A percentile compares a stretch with the other conserved stretches of the same genome.
These are phyloP conservation scores for Sordariomycetes sp. DNA, from an alignment of 2,329 filamentous ascomycete genomes.

Conservation along the genomic window DNA sequence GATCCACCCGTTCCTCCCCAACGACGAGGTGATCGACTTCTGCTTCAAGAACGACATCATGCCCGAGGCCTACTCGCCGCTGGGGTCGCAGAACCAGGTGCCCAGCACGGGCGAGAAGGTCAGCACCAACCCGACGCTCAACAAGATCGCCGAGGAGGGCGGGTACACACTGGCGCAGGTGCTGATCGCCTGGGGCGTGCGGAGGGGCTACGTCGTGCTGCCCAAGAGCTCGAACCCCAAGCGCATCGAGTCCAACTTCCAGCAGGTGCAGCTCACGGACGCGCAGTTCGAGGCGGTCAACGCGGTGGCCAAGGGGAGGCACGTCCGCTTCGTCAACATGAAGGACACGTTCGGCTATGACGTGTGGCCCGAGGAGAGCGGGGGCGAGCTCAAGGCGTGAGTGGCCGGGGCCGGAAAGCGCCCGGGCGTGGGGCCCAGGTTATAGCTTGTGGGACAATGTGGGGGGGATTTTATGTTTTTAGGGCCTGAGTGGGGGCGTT, in stretches of 20 bases:
- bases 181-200: slow-evolving; percentile 49
- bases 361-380: slow-evolving; percentile 50
- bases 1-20: slow-evolving; percentile 34
- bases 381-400: background rate
- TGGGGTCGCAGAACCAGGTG: slow-evolving; percentile 44
- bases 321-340: slow-evolving; percentile 70
- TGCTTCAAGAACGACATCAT: slow-evolving; percentile 20
- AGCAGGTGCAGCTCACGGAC: slow-evolving; percentile 23
- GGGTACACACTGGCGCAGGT: slow-evolving; percentile 40
- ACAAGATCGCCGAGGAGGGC: slow-evolving; percentile 39
- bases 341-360: slow-evolving; percentile 71
- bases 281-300: slow-evolving; percentile 26
- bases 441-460: no score
- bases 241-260: slow-evolving; percentile 55
- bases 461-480: no score
- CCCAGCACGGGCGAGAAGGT: slow-evolving; percentile 16
- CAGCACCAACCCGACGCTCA: slow-evolving; percentile 37
- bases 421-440: no score
- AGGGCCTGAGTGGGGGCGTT: no score
- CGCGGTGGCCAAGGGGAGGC: slow-evolving; percentile 45
- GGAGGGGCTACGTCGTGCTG: slow-evolving; percentile 55
- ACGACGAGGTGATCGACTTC: slow-evolving; percentile 36
- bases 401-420: no score
- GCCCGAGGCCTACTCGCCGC: slow-evolving; percentile 23
- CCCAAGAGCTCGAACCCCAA: slow-evolving; percentile 60